A percentile compares a stretch with the other conserved stretches of the same genome.
These are phyloP conservation scores for Prunus dulcis DNA, from an alignment of 306 rosid species.

Conservation along the genomic window DNA sequence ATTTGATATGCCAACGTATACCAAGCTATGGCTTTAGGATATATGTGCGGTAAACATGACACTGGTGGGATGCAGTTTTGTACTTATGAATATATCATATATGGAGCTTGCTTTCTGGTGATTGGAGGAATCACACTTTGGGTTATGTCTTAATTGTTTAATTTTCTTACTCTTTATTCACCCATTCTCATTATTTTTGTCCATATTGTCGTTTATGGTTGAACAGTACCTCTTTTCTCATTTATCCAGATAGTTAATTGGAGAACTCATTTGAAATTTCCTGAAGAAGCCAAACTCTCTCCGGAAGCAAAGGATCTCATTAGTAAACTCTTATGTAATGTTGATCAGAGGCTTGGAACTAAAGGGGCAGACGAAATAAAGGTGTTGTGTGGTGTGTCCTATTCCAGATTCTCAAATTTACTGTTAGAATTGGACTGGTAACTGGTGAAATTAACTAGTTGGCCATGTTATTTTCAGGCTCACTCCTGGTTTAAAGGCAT, in stretches of 20 bases:
- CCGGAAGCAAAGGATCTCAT: slow-evolving; percentile 92
- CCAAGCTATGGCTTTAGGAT: background rate
- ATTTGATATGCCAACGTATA: background rate
- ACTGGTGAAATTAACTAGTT: slow-evolving; percentile 30
- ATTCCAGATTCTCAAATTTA: slow-evolving; percentile 39
- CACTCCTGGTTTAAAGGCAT: slow-evolving; percentile 92
- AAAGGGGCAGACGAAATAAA: slow-evolving; percentile 97
- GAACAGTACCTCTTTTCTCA: slow-evolving; percentile 8
- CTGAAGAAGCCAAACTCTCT: slow-evolving; percentile 94
- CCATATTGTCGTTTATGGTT: slow-evolving; percentile 7
- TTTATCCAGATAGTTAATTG: slow-evolving; percentile 91
- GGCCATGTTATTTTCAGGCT: slow-evolving; percentile 54
- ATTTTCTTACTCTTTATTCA: background rate
- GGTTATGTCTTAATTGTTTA: background rate
- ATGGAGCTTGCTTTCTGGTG: background rate
- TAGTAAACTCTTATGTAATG: slow-evolving; percentile 83
- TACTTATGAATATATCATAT: background rate
- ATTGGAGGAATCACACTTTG: background rate
- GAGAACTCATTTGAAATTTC: slow-evolving; percentile 94
- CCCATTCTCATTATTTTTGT: slow-evolving; percentile 8
- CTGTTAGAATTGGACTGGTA: slow-evolving; percentile 20
- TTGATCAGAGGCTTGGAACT: slow-evolving; percentile 94
- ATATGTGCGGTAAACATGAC: background rate
- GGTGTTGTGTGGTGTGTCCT: slow-evolving; percentile 81
- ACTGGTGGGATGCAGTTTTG: background rate